These are phyloP conservation scores for Aspergillus novoparasiticus DNA, from an alignment of 2,329 filamentous ascomycete genomes.

Conservation along the genomic window DNA sequence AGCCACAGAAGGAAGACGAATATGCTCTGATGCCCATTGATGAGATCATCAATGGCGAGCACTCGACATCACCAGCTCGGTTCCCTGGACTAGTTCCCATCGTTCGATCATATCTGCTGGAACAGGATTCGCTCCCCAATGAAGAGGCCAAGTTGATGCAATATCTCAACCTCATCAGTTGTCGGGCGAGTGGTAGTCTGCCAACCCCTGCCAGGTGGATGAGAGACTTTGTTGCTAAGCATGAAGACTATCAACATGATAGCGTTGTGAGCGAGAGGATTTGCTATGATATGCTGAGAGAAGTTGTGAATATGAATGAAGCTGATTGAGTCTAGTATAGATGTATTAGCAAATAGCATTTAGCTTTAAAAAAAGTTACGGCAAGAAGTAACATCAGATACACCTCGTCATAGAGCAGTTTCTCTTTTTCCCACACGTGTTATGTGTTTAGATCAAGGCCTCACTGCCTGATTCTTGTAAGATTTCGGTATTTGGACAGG, in stretches of 20 bases:
- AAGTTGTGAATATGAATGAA: neutral
- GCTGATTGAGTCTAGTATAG: neutral
- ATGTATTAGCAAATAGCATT: neutral
- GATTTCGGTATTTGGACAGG: too few species aligned
- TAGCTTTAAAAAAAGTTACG: neutral
- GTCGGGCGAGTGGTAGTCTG: slow-evolving; percentile 15
- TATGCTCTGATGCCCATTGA: slow-evolving; percentile 12
- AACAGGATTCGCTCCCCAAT: slow-evolving; percentile 2
- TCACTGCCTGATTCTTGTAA: too few species aligned
- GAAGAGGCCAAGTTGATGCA: slow-evolving; percentile 8
- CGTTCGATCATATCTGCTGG: slow-evolving; percentile 14
- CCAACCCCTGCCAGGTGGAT: slow-evolving; percentile 21
- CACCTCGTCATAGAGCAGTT: too few species aligned
- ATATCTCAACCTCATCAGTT: slow-evolving; percentile 16
- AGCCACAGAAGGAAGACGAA: neutral
- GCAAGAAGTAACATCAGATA: neutral
- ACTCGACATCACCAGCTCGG: neutral
- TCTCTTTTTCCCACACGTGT: too few species aligned
- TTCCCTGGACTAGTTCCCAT: slow-evolving; percentile 18
- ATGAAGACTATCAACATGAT: slow-evolving; percentile 16
- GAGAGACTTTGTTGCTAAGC: slow-evolving; percentile 14
- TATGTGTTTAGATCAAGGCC: too few species aligned
- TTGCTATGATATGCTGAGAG: slow-evolving; percentile 19
- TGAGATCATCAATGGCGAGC: slow-evolving; percentile 20
- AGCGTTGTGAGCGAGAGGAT: slow-evolving; percentile 16